Evolutionary conservation across 768 basidiomycete species (phyloP).

Genomic region (Fomitopsis pulvina): DNA sequence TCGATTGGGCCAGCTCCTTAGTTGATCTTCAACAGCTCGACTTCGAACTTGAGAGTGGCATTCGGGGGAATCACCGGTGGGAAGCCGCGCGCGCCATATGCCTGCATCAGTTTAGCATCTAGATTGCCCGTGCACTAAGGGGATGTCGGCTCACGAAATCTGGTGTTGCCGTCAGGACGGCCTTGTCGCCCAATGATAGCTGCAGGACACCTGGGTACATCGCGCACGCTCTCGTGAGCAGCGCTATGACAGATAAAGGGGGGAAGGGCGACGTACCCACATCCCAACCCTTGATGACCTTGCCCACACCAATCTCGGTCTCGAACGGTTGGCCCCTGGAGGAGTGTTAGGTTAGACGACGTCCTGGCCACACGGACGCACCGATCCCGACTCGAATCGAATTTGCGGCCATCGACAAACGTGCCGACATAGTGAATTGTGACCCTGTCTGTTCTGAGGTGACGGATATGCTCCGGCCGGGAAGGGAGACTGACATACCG

Average conservation of each 20-base stretch:
- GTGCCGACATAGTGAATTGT: conserved; percentile 78
- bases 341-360: background rate
- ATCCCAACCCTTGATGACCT: conserved; percentile 89
- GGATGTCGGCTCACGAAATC: conserved; percentile 57
- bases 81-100: conserved; percentile 69
- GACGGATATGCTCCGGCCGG: conserved; percentile 8
- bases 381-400: conserved; percentile 79
- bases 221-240: conserved; percentile 9
- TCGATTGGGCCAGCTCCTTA: conserved; percentile 14
- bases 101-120: conserved; percentile 33
- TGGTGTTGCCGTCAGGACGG: conserved; percentile 55
- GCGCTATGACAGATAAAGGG: conserved; percentile 1
- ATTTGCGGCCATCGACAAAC: conserved; percentile 51
- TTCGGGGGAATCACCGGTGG: conserved; percentile 76
- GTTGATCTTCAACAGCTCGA: conserved; percentile 73
- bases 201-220: conserved; percentile 56
- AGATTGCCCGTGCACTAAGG: background rate
- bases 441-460: conserved; percentile 46
- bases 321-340: conserved; percentile 52
- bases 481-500: conserved; percentile 39
- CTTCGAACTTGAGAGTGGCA: conserved; percentile 71
- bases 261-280: conserved; percentile 47
- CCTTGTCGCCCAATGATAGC: conserved; percentile 74
- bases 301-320: conserved; percentile 70
- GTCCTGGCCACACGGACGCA: conserved; percentile 26